Evolutionary conservation across 1,284 basidiomycete species (phyloP), one percentile per base, ranked within the genome.

Genomic region (Microbotryum violaceum): DNA sequence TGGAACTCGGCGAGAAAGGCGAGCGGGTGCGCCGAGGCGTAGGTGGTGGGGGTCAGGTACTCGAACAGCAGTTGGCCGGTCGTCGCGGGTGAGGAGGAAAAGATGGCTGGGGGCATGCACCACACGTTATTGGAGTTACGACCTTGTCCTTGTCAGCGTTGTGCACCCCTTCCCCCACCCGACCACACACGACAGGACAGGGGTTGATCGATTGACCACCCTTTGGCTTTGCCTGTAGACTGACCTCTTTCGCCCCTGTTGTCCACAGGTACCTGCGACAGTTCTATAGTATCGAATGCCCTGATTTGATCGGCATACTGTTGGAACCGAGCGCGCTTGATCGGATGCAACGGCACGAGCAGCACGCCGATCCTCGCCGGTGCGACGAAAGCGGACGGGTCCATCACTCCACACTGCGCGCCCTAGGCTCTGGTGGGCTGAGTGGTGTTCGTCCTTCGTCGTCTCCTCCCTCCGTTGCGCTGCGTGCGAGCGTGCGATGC

Each of bases 231-330:
- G 31, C 31, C 31, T 31, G 7, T 31, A 8, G 23, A 51, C 67
- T 54, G 67, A 88, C 88, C 86, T 81, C 82, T 80, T 64, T 89
- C 87, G 72, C 88, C 87, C 73, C 83, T 85, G 49, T 81, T 80
- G 72, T 87, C 86, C 31, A 85, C 81, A 21, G 88, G 87, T 57
- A 91, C 85, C 71, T 91, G 89, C 37, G 83, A 83, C 27, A 91
- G 79, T 54, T 85, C 81, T 65, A 91, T 82, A 56, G 80, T 78
- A 59, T 87, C 83, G 68, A 89, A 85, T 31, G 80, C 81, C 54
- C 83, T 79, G 62, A 91, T 82, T 70, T 89, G 83, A 52, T 81
- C 76, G 4, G 84, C 82, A 79, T 86, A 86, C 66, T 79, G 79
- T 57, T 88, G 83, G 69, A 87, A 91, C 3, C 79, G 76, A 37